Evolutionary conservation across 192 early-diverging fungal genomes (phyloP), one percentile per base, ranked within the genome.

Genomic region (Spizellomyces sp.): DNA sequence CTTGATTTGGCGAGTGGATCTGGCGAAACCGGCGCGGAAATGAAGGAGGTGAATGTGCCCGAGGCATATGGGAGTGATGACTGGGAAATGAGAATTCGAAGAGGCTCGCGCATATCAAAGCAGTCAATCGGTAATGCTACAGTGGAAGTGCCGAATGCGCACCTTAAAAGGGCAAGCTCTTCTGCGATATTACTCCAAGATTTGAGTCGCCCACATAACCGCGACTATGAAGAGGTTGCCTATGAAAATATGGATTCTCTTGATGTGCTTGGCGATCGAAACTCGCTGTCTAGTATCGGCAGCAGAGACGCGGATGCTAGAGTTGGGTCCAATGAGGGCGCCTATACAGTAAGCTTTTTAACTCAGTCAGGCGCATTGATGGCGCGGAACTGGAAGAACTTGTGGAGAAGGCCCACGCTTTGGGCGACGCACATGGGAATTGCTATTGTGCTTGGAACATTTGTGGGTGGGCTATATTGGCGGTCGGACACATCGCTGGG

Each of bases 381-480:
- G 66, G 74, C 47, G 5, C 84, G 89, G 12, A 76, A 79, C 21
- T 67, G 64, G 64, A 76, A 75, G 46, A 81, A 74, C 14, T 62
- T 90, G 8, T 70, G 79, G 50, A 74, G 88, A 17, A 73, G 78
- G 22, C 79, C 80, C 2, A 65, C 74, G 65, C 52, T 79, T 59
- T 67, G 90, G 63, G 62, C 83, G n/a, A 83, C 88, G 12, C 90
- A 91, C 71, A 62, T 87, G 48, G 76, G 55, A 0, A 75, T 90
- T 1, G 69, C 90, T 0, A 50, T 90, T 1, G 41, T 83, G 0
- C 62, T 91, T 15, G 90, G 87, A 17, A 45, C 86, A 5, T 84
- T 93, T 63, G 74, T 93, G 9, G 91, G 91, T 47, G 80, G 82
- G 9, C 69, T 93, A 6, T 93, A 90, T 72, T 93, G 80, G 76